A percentile compares a stretch with the other conserved stretches of the same genome.
These are phyloP conservation scores for Solanum pimpinellifolium DNA, from an alignment of 257 asterid species.

Conservation along the genomic window DNA sequence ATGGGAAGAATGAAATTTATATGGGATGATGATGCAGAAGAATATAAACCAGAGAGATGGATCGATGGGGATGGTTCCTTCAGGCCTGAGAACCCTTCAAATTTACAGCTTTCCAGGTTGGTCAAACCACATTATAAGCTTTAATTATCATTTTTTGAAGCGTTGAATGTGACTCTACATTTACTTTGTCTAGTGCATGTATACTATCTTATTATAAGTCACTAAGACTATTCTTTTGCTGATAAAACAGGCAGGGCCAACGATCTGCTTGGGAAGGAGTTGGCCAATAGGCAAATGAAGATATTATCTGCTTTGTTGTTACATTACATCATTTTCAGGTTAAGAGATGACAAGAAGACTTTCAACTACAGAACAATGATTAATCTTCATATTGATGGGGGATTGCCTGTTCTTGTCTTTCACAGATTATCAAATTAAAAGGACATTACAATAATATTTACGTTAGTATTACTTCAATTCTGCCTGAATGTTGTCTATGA, in stretches of 20 bases:
- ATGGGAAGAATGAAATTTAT: conserved; percentile 48
- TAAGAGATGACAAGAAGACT: conserved; percentile 19
- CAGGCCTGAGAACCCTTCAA: conserved; percentile 37
- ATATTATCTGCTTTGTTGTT: conserved; percentile 33
- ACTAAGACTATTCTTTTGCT: background rate
- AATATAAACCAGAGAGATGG: conserved; percentile 53
- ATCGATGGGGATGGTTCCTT: conserved; percentile 32
- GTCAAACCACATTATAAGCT: background rate
- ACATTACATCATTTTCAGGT: conserved; percentile 21
- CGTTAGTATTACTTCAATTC: background rate
- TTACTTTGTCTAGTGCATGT: background rate
- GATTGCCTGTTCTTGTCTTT: conserved; percentile 25
- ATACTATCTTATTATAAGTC: background rate
- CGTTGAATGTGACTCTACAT: background rate
- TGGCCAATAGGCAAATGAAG: conserved; percentile 54
- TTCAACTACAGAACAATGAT: conserved; percentile 46
- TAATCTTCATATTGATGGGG: conserved; percentile 49
- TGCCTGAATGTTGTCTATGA: background rate
- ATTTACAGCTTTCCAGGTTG: conserved; percentile 49
- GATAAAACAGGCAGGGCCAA: conserved; percentile 42
- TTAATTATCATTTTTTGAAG: background rate
- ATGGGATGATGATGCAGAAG: conserved; percentile 55
- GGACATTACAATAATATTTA: background rate
- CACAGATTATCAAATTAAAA: conserved; percentile 3
- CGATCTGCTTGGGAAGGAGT: conserved; percentile 42